phyloP scores from a whole-genome alignment of 1,284 basidiomycete genomes.

The Cystobasidium sp. region DNA sequence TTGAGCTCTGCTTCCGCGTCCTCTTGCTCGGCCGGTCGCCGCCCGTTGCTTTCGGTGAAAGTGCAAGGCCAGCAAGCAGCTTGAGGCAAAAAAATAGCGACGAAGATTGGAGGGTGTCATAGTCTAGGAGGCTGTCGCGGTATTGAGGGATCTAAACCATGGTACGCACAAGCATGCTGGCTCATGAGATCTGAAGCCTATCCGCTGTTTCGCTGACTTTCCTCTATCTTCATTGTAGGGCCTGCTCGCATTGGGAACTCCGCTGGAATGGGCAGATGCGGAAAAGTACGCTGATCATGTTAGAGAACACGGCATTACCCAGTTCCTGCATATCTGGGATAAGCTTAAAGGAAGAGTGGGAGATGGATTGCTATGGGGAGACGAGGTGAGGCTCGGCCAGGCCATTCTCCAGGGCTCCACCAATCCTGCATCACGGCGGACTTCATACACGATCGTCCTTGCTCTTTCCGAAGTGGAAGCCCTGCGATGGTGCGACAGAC shows the following conservation, averaged over 20 bases:
- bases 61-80: neutral
- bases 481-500: neutral
- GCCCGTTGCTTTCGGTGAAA: neutral
- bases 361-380: constrained; percentile 96
- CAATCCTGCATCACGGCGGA: too few species aligned
- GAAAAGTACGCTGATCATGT: constrained; percentile 88
- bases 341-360: constrained; percentile 87
- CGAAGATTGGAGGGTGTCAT: too few species aligned
- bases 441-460: too few species aligned
- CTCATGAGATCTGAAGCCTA: too few species aligned
- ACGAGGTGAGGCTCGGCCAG: constrained; percentile 70
- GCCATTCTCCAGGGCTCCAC: too few species aligned
- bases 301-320: constrained; percentile 87
- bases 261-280: constrained; percentile 88
- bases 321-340: constrained; percentile 93
- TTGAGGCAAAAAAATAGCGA: neutral
- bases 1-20: neutral
- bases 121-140: too few species aligned
- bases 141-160: too few species aligned
- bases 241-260: constrained; percentile 90
- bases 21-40: neutral
- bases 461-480: too few species aligned
- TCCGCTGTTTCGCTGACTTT: constrained; percentile 60
- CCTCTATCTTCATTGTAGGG: constrained; percentile 62
- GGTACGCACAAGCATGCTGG: too few species aligned